phyloP scores from a whole-genome alignment of 1,139 yeast genomes.

The Saccharomyces hybrid region DNA sequence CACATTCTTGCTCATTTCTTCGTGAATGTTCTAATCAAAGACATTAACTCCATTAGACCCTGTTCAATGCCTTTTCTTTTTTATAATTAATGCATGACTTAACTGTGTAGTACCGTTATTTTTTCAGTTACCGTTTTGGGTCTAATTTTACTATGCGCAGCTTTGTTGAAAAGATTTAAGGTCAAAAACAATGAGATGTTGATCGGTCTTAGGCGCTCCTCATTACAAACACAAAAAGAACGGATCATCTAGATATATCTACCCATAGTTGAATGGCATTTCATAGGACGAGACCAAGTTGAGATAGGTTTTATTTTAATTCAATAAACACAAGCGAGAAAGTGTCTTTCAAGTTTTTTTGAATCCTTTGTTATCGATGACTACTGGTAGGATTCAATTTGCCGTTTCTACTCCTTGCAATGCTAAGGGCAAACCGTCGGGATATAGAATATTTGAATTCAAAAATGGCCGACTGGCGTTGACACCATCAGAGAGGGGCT shows the following conservation, averaged over 20 bases:
- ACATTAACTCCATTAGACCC: neutral
- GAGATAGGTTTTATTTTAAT: neutral
- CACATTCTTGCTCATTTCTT: neutral
- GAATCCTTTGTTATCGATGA: neutral
- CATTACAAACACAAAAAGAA: neutral
- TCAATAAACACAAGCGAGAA: neutral
- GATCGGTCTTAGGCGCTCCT: neutral
- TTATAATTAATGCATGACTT: neutral
- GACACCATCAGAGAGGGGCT: slow-evolving; percentile 5
- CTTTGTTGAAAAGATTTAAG: neutral
- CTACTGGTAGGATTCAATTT: slow-evolving; percentile 12
- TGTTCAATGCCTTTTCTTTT: neutral
- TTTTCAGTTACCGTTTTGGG: neutral
- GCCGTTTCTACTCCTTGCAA: slow-evolving; percentile 24
- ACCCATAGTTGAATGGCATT: neutral
- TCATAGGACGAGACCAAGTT: neutral
- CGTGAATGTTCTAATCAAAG: neutral
- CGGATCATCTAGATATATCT: neutral
- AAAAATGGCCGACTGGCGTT: slow-evolving; percentile 11
- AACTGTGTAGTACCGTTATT: neutral
- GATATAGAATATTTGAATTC: slow-evolving; percentile 18
- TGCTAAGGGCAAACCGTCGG: slow-evolving; percentile 16
- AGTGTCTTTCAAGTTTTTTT: neutral
- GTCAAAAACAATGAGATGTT: neutral
- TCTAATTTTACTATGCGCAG: neutral